Evolutionary conservation across 2,329 filamentous ascomycete species (phyloP).

Genomic region (Blastomyces gilchristii): DNA sequence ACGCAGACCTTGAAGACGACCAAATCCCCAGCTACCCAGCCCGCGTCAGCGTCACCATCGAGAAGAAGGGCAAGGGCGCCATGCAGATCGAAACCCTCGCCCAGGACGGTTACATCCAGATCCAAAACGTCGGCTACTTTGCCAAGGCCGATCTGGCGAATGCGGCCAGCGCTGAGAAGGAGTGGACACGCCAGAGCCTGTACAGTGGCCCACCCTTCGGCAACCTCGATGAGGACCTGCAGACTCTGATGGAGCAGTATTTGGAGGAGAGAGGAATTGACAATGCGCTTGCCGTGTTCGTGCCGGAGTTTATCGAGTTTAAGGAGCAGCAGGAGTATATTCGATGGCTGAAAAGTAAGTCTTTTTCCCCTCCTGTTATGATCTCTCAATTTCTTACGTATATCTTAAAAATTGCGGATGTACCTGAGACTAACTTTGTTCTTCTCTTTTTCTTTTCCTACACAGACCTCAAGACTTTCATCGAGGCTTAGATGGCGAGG

Average conservation of each 20-base stretch:
- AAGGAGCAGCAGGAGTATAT: conserved; percentile 99
- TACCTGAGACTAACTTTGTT: conserved; percentile 17
- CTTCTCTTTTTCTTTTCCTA: not conserved
- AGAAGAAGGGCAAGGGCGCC: conserved; percentile 76
- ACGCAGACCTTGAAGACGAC: conserved; percentile 44
- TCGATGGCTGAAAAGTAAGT: conserved; percentile 65
- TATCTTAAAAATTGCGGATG: conserved; percentile 2
- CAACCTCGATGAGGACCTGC: conserved; percentile 91
- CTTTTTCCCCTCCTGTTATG: not conserved
- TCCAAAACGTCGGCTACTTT: conserved; percentile 89
- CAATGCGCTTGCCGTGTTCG: conserved; percentile 73
- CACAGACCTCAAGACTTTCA: conserved; percentile 68
- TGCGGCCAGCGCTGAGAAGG: conserved; percentile 62
- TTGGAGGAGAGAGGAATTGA: conserved; percentile 91
- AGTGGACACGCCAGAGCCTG: conserved; percentile 63
- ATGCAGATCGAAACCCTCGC: conserved; percentile 78
- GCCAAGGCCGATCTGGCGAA: conserved; percentile 66
- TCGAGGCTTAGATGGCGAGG: conserved; percentile 50
- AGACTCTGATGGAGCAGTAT: conserved; percentile 84
- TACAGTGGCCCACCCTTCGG: conserved; percentile 89
- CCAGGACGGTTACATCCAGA: conserved; percentile 73
- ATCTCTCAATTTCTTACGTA: conserved; percentile 2
- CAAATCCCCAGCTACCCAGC: conserved; percentile 59
- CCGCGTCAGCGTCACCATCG: conserved; percentile 73
- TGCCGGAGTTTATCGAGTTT: conserved; percentile 90